Evolutionary conservation across 257 asterid species (phyloP).

Genomic region (Solanum gracilifrons): DNA sequence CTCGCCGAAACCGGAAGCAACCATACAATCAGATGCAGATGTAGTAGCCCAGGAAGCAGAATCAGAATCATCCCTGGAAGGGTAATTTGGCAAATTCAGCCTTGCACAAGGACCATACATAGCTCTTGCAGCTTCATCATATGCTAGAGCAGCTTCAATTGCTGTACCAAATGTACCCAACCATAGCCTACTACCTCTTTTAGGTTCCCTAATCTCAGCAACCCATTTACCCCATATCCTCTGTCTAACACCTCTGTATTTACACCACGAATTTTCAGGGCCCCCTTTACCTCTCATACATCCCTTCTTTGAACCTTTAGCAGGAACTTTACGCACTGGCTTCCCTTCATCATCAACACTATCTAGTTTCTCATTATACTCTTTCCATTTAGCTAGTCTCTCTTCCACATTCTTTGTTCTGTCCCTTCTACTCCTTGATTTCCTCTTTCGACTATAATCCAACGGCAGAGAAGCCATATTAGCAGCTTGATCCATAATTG

Average conservation of each 20-base stretch:
- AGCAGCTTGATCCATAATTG: constrained; percentile 1
- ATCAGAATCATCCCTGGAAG: not conserved
- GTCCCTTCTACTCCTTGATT: constrained; percentile 9
- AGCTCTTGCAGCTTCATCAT: constrained; percentile 29
- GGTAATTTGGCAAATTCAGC: constrained; percentile 14
- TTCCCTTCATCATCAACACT: not conserved
- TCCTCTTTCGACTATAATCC: constrained; percentile 15
- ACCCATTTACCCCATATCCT: constrained; percentile 44
- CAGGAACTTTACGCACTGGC: constrained; percentile 13
- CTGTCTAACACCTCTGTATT: constrained; percentile 32
- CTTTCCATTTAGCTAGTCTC: constrained; percentile 27
- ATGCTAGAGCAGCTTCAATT: constrained; percentile 23
- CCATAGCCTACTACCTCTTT: constrained; percentile 31
- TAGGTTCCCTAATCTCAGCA: constrained; percentile 29
- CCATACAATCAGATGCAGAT: constrained; percentile 25
- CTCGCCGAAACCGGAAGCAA: constrained; percentile 30
- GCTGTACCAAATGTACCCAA: constrained; percentile 25
- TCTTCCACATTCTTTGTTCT: constrained; percentile 10
- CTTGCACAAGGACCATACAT: constrained; percentile 29
- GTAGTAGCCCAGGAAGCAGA: constrained; percentile 8
- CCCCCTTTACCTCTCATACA: constrained; percentile 31
- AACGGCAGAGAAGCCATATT: not conserved
- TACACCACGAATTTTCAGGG: constrained; percentile 11
- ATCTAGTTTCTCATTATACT: constrained; percentile 17
- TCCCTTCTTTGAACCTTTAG: constrained; percentile 36